Percentiles rank a stretch among this genome's conserved stretches.
Evolutionary conservation across 345 rosid species (phyloP).

Genomic region (Murraya paniculata): DNA sequence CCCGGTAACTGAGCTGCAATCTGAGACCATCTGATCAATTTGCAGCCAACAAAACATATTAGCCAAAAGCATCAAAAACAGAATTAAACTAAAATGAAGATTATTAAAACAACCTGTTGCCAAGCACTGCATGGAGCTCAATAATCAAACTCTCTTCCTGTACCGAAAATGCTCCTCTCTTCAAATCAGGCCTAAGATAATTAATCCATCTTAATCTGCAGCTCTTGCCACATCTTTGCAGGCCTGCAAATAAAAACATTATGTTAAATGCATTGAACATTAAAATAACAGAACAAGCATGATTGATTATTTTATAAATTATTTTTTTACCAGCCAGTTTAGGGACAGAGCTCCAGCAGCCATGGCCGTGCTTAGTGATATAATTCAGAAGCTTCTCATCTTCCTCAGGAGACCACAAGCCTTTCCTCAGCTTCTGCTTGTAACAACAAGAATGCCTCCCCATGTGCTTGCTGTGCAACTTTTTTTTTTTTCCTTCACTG

Average conservation of each 20-base stretch:
- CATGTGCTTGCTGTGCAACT: conserved; percentile 38
- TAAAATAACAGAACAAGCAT: neutral
- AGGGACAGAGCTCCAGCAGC: conserved; percentile 92
- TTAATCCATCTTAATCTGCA: conserved; percentile 85
- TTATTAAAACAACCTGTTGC: conserved; percentile 47
- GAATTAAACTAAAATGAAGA: neutral
- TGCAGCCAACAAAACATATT: neutral
- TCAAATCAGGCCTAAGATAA: conserved; percentile 84
- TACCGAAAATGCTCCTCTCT: conserved; percentile 78
- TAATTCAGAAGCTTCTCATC: conserved; percentile 75
- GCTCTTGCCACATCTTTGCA: conserved; percentile 83
- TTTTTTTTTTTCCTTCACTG: conserved; percentile 1
- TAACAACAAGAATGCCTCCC: conserved; percentile 81
- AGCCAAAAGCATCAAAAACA: neutral
- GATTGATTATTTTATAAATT: neutral
- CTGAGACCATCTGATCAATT: conserved; percentile 60
- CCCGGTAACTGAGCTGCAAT: conserved; percentile 64
- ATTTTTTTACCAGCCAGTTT: conserved; percentile 50
- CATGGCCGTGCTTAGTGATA: conserved; percentile 69
- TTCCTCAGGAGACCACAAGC: conserved; percentile 92
- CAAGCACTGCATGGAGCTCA: conserved; percentile 73
- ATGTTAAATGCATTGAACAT: neutral
- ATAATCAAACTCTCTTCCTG: conserved; percentile 76
- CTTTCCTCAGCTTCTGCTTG: conserved; percentile 80
- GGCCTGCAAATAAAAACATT: conserved; percentile 32